Evolutionary conservation across 2,329 filamentous ascomycete genomes (phyloP).

Genomic region (Xylariaceae sp.): DNA sequence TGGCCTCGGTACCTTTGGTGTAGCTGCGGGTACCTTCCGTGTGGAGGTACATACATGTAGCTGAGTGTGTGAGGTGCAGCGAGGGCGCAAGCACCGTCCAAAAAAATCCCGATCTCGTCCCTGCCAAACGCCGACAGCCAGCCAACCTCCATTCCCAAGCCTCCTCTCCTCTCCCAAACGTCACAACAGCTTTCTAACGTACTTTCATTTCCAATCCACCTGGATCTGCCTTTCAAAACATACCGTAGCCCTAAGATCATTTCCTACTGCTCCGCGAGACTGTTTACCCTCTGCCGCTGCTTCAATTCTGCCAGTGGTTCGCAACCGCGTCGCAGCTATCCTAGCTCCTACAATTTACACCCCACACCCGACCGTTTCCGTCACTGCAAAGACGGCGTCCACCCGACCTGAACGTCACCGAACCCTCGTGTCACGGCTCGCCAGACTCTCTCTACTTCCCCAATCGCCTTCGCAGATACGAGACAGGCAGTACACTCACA

Average conservation of each 20-base stretch:
- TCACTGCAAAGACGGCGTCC: slow-evolving; percentile 10
- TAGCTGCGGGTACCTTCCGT: background rate
- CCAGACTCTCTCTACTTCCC: background rate
- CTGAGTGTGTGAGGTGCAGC: background rate
- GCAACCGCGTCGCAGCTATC: background rate
- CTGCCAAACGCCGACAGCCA: background rate
- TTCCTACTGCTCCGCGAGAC: background rate
- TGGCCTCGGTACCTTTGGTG: no score
- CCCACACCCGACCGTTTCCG: slow-evolving; percentile 13
- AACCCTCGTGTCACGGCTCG: background rate
- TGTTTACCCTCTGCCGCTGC: background rate
- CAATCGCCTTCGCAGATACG: background rate
- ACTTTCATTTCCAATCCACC: slow-evolving; percentile 5
- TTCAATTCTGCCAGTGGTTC: background rate
- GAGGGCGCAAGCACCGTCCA: slow-evolving; percentile 1
- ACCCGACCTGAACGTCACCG: slow-evolving; percentile 3
- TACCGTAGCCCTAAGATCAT: background rate
- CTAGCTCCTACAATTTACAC: slow-evolving; percentile 2
- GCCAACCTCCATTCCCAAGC: background rate
- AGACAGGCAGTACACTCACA: slow-evolving; percentile 11
- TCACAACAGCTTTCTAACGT: background rate
- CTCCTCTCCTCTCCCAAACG: slow-evolving; percentile 3
- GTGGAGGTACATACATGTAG: background rate
- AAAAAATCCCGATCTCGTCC: slow-evolving; percentile 18
- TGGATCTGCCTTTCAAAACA: background rate